Evolutionary conservation across 164 flowering plant genomes (phyloP).

Genomic region (Macadamia tetraphylla): DNA sequence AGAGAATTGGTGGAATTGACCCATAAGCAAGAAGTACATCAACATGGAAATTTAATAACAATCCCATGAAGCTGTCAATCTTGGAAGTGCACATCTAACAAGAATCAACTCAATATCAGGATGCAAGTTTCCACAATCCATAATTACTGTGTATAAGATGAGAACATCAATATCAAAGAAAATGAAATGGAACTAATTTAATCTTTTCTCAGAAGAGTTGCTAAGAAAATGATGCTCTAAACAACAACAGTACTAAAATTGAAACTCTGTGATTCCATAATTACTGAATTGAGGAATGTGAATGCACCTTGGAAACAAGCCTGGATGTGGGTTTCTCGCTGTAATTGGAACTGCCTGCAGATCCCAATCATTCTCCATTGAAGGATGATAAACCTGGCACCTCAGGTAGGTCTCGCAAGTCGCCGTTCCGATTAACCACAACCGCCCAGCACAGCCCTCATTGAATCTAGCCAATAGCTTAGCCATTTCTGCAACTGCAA

Average conservation of each 20-base stretch:
- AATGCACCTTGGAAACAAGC: slow-evolving; percentile 63
- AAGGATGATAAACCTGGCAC: slow-evolving; percentile 83
- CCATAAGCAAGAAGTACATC: too few species aligned
- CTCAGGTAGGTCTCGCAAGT: slow-evolving; percentile 93
- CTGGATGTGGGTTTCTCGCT: slow-evolving; percentile 51
- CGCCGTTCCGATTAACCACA: slow-evolving; percentile 90
- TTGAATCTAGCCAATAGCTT: slow-evolving; percentile 52
- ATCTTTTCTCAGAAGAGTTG: background rate
- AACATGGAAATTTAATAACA: too few species aligned
- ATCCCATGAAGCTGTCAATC: background rate
- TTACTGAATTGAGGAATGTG: background rate
- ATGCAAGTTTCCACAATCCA: too few species aligned
- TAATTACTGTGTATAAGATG: background rate
- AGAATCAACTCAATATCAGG: too few species aligned
- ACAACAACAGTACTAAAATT: background rate
- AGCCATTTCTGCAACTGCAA: slow-evolving; percentile 66
- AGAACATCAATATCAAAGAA: background rate
- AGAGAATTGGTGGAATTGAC: too few species aligned
- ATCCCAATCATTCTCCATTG: slow-evolving; percentile 97
- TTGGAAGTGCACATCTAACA: background rate
- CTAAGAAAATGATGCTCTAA: background rate
- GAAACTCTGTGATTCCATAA: background rate
- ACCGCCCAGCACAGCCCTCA: slow-evolving; percentile 21
- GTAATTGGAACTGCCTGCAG: slow-evolving; percentile 84
- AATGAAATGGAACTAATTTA: background rate